Conservation (phyloP, 1,139 yeast genomes). For the Zygoascus sp. region DNA sequence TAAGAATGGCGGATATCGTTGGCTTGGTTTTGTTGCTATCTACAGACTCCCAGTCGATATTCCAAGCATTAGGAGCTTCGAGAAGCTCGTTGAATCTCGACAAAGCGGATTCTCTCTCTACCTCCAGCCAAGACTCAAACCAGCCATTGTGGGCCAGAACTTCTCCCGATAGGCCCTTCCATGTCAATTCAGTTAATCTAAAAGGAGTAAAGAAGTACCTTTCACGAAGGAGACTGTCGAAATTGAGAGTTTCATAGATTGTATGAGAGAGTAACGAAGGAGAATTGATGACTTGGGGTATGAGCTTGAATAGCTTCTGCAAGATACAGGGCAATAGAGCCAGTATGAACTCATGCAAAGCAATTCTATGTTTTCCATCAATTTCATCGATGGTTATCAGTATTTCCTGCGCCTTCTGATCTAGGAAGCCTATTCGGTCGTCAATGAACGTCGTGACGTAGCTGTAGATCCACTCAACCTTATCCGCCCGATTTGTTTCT, state of each 20-base stretch:
- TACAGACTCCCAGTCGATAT: conserved; percentile 58
- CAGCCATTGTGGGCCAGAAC: conserved; percentile 41
- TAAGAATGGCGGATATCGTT: conserved; percentile 59
- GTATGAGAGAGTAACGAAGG: conserved; percentile 57
- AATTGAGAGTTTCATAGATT: conserved; percentile 53
- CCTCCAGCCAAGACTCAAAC: conserved; percentile 60
- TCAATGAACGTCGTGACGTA: conserved; percentile 51
- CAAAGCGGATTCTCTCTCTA: conserved; percentile 46
- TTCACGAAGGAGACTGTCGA: conserved; percentile 53
- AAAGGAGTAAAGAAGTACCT: conserved; percentile 55
- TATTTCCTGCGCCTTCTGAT: conserved; percentile 36
- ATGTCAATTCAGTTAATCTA: conserved; percentile 33
- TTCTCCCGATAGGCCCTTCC: conserved; percentile 61
- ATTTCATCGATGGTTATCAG: conserved; percentile 29
- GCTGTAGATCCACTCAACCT: conserved; percentile 75
- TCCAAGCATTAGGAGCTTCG: conserved; percentile 50
- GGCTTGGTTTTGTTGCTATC: conserved; percentile 48
- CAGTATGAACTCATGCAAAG: conserved; percentile 51
- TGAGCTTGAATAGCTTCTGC: conserved; percentile 41
- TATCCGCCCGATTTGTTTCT: conserved; percentile 65
- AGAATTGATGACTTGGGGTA: conserved; percentile 39
- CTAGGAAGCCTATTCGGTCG: conserved; percentile 41
- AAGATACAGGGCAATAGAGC: conserved; percentile 51
- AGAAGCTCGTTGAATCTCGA: conserved; percentile 56
- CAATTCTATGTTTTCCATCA: conserved; percentile 25